A percentile compares a stretch with the other conserved stretches of the same genome.
Conservation (phyloP, 1,284 basidiomycete genomes). For the Cryptococcus hybrid region DNA sequence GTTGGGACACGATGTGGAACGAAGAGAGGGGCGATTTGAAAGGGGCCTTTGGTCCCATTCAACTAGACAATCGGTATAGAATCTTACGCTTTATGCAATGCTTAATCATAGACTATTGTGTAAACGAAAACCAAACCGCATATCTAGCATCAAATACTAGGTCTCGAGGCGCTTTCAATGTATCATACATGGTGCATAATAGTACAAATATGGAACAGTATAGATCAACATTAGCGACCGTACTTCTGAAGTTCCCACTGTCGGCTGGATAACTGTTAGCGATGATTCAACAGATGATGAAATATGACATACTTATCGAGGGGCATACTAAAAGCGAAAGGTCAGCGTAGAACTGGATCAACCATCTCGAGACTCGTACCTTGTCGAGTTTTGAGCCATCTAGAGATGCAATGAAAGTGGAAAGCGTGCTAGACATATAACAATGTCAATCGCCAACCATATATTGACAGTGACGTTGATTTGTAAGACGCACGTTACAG, state of each 20-base stretch:
- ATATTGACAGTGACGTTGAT: not conserved
- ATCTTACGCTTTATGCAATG: not conserved
- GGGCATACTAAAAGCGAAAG: constrained; percentile 65
- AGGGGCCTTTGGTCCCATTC: constrained; percentile 40
- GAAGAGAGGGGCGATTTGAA: constrained; percentile 44
- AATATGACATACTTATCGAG: constrained; percentile 76
- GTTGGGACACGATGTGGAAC: constrained; percentile 43
- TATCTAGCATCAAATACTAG: not conserved
- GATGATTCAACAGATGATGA: constrained; percentile 41
- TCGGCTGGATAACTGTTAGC: constrained; percentile 31
- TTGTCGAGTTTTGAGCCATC: constrained; percentile 98
- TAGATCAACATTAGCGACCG: constrained; percentile 36
- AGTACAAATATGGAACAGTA: constrained; percentile 2
- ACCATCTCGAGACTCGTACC: constrained; percentile 28
- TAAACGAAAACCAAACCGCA: not conserved
- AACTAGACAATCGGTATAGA: constrained; percentile 2
- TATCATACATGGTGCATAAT: constrained; percentile 11
- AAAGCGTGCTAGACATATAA: constrained; percentile 82
- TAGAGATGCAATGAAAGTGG: constrained; percentile 99
- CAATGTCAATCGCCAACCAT: not conserved
- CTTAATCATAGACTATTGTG: not conserved
- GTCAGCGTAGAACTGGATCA: constrained; percentile 10
- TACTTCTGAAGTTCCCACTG: constrained; percentile 52
- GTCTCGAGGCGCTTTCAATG: not conserved
- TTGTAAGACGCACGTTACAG: constrained; percentile 73